phyloP scores from a whole-genome alignment of 345 rosid genomes.

The Linum trigynum region DNA sequence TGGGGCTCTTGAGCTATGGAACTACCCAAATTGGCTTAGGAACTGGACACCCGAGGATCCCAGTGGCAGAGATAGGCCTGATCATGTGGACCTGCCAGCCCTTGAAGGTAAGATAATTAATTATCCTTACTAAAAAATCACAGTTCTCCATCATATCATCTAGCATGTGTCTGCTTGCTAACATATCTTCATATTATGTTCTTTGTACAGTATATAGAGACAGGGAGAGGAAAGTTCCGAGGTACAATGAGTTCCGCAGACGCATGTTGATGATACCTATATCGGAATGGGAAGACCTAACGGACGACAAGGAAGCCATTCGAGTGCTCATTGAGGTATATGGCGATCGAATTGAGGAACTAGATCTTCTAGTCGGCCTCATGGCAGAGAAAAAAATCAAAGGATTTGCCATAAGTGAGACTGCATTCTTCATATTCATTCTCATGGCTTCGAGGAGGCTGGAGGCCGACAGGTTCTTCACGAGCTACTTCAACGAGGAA shows the following conservation, averaged over 20 bases:
- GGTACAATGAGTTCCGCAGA: slow-evolving; percentile 49
- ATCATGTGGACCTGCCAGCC: slow-evolving; percentile 41
- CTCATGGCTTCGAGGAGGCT: slow-evolving; percentile 55
- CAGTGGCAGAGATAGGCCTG: slow-evolving; percentile 37
- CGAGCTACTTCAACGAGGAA: slow-evolving; percentile 37
- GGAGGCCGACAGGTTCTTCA: slow-evolving; percentile 52
- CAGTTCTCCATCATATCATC: too few relatives aligned
- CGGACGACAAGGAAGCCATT: slow-evolving; percentile 37
- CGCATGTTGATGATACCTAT: slow-evolving; percentile 37
- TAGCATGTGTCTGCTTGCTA: too few relatives aligned
- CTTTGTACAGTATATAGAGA: slow-evolving; percentile 41
- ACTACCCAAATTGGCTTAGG: slow-evolving; percentile 48
- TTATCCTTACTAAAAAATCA: too few relatives aligned
- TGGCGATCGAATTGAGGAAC: slow-evolving; percentile 39
- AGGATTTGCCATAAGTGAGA: slow-evolving; percentile 61
- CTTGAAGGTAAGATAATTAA: slow-evolving; percentile 32
- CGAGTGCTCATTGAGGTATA: slow-evolving; percentile 37
- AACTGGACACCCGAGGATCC: slow-evolving; percentile 29
- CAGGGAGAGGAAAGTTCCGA: slow-evolving; percentile 47
- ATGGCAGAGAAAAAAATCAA: slow-evolving; percentile 58
- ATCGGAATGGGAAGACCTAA: slow-evolving; percentile 52
- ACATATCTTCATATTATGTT: too few relatives aligned
- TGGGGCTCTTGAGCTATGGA: slow-evolving; percentile 47
- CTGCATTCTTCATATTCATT: slow-evolving; percentile 43
- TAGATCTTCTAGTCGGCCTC: slow-evolving; percentile 48